phyloP scores from a whole-genome alignment of 1,139 yeast genomes.

The Candida sanyaensis region DNA sequence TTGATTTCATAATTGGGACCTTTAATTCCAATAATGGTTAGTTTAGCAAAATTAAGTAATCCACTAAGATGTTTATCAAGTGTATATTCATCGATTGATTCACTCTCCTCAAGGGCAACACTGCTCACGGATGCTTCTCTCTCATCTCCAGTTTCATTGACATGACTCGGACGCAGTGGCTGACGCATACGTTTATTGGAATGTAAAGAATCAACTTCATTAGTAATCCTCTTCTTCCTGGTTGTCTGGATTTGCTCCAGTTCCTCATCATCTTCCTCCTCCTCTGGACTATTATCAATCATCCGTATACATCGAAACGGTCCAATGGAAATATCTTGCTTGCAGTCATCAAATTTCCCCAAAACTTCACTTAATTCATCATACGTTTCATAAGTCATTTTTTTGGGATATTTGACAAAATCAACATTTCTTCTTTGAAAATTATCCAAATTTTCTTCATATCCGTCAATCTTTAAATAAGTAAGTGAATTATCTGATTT shows the following conservation, averaged over 20 bases:
- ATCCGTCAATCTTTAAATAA: constrained; percentile 16
- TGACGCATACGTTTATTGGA: no score
- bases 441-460: constrained; percentile 20
- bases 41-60: constrained; percentile 38
- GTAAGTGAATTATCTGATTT: constrained; percentile 21
- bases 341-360: constrained; percentile 26
- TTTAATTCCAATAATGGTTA: constrained; percentile 45
- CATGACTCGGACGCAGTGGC: no score
- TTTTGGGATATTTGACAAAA: constrained; percentile 33
- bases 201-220: no score
- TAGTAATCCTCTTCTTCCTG: no score
- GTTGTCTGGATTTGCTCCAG: no score
- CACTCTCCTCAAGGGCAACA: not conserved
- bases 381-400: constrained; percentile 35
- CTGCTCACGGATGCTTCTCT: not conserved
- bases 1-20: constrained; percentile 39
- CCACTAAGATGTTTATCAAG: constrained; percentile 32
- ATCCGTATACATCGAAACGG: constrained; percentile 28
- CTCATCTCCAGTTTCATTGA: not conserved
- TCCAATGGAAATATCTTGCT: constrained; percentile 22
- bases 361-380: constrained; percentile 28
- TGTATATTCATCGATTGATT: not conserved
- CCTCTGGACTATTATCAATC: not conserved
- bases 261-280: not conserved
- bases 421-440: constrained; percentile 41